Evolutionary conservation across 108 stramenopile genomes (phyloP), one percentile per base, ranked within the genome.

Genomic region (Skeletonema menzelii): DNA sequence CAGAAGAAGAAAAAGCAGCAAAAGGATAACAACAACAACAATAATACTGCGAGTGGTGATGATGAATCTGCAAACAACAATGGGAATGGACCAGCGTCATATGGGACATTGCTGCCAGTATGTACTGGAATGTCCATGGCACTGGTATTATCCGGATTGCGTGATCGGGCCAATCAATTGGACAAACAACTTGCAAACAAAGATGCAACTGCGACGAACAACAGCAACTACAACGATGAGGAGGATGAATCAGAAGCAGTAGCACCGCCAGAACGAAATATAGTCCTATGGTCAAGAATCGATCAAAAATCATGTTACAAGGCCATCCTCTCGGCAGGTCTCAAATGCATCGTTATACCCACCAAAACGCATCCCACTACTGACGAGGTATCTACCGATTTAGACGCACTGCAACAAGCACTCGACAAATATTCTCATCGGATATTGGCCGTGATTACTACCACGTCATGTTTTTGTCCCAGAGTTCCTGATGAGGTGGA

Each of bases 221-320:
- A 62, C 28, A n/a, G 69, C 31, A 73, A 65, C 24, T 35, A 14
- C 46, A 22, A 26, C 69, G 19, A 63, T 12, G 2, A 47, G 17
- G n/a, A 22, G 20, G 49, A 24, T 24, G 22, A 7, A 22, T 20
- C 49, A 49, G 22, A 49, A 49, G 8, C 49, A 53, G 10, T 15
- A 42, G 0, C 40, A 47, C 27, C 24, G 3, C 28, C 67, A 17
- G 63, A 74, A 65, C 76, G 80, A 70, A 84, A 85, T 32, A 81
- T 95, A 67, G 90, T 95, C 1, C 69, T 95, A n/a, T 95, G 95
- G 95, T 88, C 89, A 67, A 78, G 95, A n/a, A 98, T 99, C 74
- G 99, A 99, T 86, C 98, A 99, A 86, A 99, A 99, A 84, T 92
- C 91, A 47, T 99, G 99, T 77, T 94, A 92, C 88, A 99, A 99